Evolutionary conservation across 140 eudicot genomes (phyloP).

Genomic region (Flaveria floridana): DNA sequence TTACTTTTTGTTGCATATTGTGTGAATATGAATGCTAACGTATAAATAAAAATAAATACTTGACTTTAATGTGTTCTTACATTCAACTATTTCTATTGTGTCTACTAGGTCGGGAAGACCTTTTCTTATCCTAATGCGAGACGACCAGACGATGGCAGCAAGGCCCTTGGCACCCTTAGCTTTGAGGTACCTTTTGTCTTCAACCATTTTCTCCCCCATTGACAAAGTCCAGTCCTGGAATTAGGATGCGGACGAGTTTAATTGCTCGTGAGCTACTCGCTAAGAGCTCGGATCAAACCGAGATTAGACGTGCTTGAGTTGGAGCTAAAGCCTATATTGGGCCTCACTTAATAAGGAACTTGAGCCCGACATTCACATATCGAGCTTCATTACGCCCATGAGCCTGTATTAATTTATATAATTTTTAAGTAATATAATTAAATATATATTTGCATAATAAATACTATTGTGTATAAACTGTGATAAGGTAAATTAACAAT

Average conservation of each 20-base stretch:
- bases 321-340: too few relatives aligned
- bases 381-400: too few relatives aligned
- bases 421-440: too few relatives aligned
- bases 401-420: too few relatives aligned
- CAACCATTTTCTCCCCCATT: neutral
- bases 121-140: constrained; percentile 65
- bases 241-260: neutral
- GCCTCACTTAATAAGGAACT: too few relatives aligned
- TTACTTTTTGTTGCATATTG: neutral
- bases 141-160: constrained; percentile 80
- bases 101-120: constrained; percentile 75
- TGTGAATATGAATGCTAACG: neutral
- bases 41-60: neutral
- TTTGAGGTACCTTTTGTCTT: constrained; percentile 59
- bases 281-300: neutral
- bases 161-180: constrained; percentile 64
- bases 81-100: constrained; percentile 7
- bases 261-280: neutral
- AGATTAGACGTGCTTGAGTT: neutral
- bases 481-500: too few relatives aligned
- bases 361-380: too few relatives aligned
- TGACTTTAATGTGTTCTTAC: constrained; percentile 17
- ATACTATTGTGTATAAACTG: too few relatives aligned
- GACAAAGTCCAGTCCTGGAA: neutral
- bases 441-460: too few relatives aligned